Evolutionary conservation across 2,329 filamentous ascomycete genomes (phyloP), one percentile per base, ranked within the genome.

Genomic region (Trichophyton mentagrophytes): DNA sequence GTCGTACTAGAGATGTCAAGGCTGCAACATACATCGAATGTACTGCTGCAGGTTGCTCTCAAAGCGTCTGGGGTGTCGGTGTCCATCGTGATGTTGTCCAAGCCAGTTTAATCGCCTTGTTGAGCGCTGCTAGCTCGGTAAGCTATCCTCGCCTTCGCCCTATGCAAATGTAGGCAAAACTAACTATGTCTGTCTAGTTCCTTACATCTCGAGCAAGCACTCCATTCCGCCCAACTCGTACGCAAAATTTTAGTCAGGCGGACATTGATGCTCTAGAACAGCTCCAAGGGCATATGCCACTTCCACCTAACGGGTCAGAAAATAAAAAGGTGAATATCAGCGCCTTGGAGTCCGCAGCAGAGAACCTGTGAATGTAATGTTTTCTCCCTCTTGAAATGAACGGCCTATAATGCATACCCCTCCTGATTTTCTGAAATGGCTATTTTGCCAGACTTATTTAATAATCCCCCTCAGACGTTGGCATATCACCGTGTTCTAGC

Each of bases 11-110:
- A 61, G 84, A 90, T 63, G 89, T 92, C 66, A 95, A 95, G 78
- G 92, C 92, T n/a, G 92, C 90, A 1, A 89, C 91, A 1, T 97
- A 95, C 71, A 95, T 97, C 65, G 89, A 96, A 74, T 96, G 90
- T 74, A 90, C 82, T 30, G 81, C 85, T 20, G 76, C 82, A 3
- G 84, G 82, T 55, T 86, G 80, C 64, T 82, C 81, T 60, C 80
- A 89, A 68, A 87, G 83, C 68, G 87, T 95, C 1, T 96, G 90
- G 90, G 90, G 90, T 67, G 87, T 96, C 5, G 90, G 89, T 38
- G 89, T 96, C 67, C 89, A 96, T 72, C 87, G 92, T 72, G 92
- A 96, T 78, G 89, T 95, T 63, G 89, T 95, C 20, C 89, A 95
- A 73, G 90, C 89, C 68, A 91, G 87, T 73, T 81, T 96, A 69